These are phyloP conservation scores for Tetradesmus lagerheimii DNA, from an alignment of 139 green algal genomes.

Conservation along the genomic window DNA sequence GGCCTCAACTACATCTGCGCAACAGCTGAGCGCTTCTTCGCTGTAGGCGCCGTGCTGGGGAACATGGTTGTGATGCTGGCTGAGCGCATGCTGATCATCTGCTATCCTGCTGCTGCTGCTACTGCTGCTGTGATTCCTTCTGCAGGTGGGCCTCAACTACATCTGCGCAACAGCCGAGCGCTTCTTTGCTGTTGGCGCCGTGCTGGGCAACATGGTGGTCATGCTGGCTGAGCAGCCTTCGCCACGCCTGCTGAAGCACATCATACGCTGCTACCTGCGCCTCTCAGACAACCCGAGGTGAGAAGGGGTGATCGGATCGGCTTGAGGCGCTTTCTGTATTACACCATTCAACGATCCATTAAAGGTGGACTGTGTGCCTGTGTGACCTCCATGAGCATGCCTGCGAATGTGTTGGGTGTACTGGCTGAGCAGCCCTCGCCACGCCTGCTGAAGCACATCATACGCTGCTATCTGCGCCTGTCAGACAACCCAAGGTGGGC, in stretches of 20 bases:
- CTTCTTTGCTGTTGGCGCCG: slow-evolving; percentile 97
- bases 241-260: slow-evolving; percentile 98
- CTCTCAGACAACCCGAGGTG: slow-evolving; percentile 88
- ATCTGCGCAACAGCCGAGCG: slow-evolving; percentile 98
- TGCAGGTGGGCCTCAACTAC: slow-evolving; percentile 93
- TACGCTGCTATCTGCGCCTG: slow-evolving; percentile 98
- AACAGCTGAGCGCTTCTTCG: slow-evolving; percentile 99
- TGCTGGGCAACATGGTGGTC: slow-evolving; percentile 94
- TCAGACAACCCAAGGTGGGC: slow-evolving; percentile 61
- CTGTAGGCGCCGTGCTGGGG: slow-evolving; percentile 92
- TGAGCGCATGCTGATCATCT: slow-evolving; percentile 61
- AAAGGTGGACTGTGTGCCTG: no score
- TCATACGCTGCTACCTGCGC: slow-evolving; percentile 98
- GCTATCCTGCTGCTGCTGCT: neutral
- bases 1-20: slow-evolving; percentile 98
- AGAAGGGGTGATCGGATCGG: neutral
- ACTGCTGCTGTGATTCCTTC: neutral
- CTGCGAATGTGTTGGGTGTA: no score
- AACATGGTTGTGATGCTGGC: slow-evolving; percentile 92
- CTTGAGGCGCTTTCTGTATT: no score
- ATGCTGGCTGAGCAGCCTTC: slow-evolving; percentile 89
- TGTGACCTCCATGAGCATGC: no score
- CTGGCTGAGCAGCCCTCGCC: slow-evolving; percentile 91
- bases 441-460: slow-evolving; percentile 99
- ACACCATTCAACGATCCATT: no score